These are phyloP conservation scores for Batkoa obscura DNA, from an alignment of 371 early-diverging fungal genomes.

Conservation along the genomic window DNA sequence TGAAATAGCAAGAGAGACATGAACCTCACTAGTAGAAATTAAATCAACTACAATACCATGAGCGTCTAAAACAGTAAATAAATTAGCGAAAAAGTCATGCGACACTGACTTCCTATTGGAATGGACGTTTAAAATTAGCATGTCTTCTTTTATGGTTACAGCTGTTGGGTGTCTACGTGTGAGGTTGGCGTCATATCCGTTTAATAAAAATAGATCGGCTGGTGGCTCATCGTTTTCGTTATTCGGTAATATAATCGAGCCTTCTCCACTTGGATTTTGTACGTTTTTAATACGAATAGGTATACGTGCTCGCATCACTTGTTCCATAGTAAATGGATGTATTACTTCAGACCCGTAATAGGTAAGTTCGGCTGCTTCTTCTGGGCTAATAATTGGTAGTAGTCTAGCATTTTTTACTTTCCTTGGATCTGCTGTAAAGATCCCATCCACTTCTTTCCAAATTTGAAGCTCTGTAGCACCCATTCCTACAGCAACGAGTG, in stretches of 20 bases:
- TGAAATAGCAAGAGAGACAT: conserved; percentile 84
- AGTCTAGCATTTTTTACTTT: conserved; percentile 82
- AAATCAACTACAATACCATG: conserved; percentile 85
- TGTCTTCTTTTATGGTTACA: conserved; percentile 89
- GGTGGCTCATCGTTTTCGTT: conserved; percentile 13
- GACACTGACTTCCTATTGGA: conserved; percentile 85
- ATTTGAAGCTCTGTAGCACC: conserved; percentile 81
- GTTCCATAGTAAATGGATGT: conserved; percentile 98
- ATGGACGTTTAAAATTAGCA: conserved; percentile 81
- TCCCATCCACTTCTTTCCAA: conserved; percentile 98
- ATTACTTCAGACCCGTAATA: conserved; percentile 96
- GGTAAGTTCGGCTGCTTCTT: conserved; percentile 96
- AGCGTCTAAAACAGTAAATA: conserved; percentile 73
- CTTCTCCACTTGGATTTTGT: conserved; percentile 72
- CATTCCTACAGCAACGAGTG: conserved; percentile 79
- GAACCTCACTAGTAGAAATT: conserved; percentile 89
- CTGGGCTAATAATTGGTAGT: conserved; percentile 80
- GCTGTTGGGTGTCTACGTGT: conserved; percentile 79
- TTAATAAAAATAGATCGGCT: conserved; percentile 28
- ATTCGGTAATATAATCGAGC: conserved; percentile 79
- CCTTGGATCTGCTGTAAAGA: conserved; percentile 97
- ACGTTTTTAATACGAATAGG: conserved; percentile 97
- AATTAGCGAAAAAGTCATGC: conserved; percentile 88
- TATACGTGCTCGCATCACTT: conserved; percentile 82
- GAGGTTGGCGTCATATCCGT: conserved; percentile 49